phyloP scores from a whole-genome alignment of 306 rosid genomes.

The Trifolium subterraneum region DNA sequence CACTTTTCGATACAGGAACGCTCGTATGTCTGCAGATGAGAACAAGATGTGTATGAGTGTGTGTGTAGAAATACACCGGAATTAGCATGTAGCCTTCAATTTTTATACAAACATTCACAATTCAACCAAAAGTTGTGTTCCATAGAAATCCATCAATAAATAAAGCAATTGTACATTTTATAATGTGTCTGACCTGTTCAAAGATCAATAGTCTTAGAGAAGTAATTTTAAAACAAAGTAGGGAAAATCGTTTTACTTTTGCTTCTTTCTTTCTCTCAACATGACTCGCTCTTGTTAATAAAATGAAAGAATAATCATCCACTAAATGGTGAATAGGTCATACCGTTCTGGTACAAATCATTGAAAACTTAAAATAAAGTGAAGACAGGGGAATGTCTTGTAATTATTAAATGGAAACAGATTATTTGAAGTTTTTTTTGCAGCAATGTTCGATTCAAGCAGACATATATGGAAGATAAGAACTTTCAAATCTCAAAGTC shows the following conservation, averaged over 20 bases:
- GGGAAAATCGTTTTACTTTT: not conserved
- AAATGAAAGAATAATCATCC: conserved; percentile 25
- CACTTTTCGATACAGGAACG: conserved; percentile 94
- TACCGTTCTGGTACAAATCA: not conserved
- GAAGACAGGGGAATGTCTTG: not conserved
- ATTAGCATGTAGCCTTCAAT: conserved; percentile 20
- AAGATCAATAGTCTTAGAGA: conserved; percentile 10
- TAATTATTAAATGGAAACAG: conserved; percentile 9
- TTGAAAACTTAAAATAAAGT: conserved; percentile 1
- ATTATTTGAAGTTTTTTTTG: conserved; percentile 13
- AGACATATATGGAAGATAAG: conserved; percentile 1
- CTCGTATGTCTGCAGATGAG: conserved; percentile 84
- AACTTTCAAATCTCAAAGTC: conserved; percentile 13
- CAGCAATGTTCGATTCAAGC: conserved; percentile 35
- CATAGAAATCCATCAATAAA: conserved; percentile 24
- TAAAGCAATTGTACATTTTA: conserved; percentile 6
- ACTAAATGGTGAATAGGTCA: conserved; percentile 21
- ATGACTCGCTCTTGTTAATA: conserved; percentile 6
- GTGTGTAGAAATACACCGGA: conserved; percentile 29
- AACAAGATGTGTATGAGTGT: conserved; percentile 39
- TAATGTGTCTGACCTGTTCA: conserved; percentile 8
- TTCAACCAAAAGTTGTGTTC: conserved; percentile 14
- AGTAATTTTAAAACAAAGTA: conserved; percentile 26
- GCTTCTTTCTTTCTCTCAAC: conserved; percentile 5
- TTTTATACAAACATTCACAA: conserved; percentile 18